Conservation (phyloP, 768 basidiomycete species). For the Phaeotremella fagi region DNA sequence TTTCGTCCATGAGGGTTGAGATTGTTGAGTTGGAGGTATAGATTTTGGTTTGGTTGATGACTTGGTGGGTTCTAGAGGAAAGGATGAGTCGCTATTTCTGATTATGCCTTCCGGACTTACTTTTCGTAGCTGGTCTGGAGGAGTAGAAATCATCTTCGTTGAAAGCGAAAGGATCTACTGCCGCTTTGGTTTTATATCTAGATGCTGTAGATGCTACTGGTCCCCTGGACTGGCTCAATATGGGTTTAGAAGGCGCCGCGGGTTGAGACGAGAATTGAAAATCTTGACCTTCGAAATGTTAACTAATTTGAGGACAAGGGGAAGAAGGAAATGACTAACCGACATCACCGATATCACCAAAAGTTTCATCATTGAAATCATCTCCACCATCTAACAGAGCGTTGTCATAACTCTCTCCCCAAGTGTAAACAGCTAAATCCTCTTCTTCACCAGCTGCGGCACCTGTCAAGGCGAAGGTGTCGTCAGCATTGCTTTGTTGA, state of each 20-base stretch:
- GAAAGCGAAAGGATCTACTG: constrained; percentile 41
- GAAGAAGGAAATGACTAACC: constrained; percentile 56
- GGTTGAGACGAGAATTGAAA: constrained; percentile 43
- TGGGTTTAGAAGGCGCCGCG: constrained; percentile 9
- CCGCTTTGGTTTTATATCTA: constrained; percentile 34
- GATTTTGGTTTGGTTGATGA: constrained; percentile 14
- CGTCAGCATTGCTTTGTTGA: constrained; percentile 7
- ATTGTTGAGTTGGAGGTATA: background rate
- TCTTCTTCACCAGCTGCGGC: constrained; percentile 53
- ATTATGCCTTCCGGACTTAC: too few relatives aligned
- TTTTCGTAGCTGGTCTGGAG: constrained; percentile 15
- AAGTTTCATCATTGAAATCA: constrained; percentile 95
- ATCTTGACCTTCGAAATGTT: constrained; percentile 27
- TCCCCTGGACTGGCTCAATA: constrained; percentile 5
- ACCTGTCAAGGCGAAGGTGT: constrained; percentile 17
- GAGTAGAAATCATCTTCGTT: constrained; percentile 48
- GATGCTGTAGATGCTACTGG: constrained; percentile 35
- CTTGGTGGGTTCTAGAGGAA: constrained; percentile 7
- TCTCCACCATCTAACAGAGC: constrained; percentile 82
- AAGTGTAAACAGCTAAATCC: constrained; percentile 84
- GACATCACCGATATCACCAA: constrained; percentile 65
- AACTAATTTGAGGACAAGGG: too few relatives aligned
- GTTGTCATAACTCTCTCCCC: constrained; percentile 69
- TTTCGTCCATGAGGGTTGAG: constrained; percentile 15
- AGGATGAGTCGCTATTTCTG: too few relatives aligned